Evolutionary conservation across 306 rosid species (phyloP).

Genomic region (Parietaria judaica): DNA sequence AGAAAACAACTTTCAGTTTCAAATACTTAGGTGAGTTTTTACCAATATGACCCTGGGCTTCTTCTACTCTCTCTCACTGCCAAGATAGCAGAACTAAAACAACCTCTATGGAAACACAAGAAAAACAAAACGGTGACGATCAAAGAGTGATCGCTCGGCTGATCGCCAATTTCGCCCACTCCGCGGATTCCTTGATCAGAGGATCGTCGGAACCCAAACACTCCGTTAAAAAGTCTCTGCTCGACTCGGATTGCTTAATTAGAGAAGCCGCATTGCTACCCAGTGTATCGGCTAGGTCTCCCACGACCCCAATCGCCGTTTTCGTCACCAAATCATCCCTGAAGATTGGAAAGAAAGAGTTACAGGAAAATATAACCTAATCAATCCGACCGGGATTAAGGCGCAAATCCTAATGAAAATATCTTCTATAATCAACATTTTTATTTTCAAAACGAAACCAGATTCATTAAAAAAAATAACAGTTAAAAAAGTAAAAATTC

Average conservation of each 20-base stretch:
- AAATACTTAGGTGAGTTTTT: too few relatives aligned
- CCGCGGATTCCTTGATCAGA: slow-evolving; percentile 79
- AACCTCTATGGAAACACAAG: too few relatives aligned
- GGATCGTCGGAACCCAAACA: slow-evolving; percentile 78
- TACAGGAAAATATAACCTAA: not conserved
- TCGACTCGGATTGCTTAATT: slow-evolving; percentile 76
- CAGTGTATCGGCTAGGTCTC: slow-evolving; percentile 85
- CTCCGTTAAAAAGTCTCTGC: slow-evolving; percentile 79
- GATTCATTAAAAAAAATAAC: too few relatives aligned
- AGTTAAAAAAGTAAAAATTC: too few relatives aligned
- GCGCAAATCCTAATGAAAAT: too few relatives aligned
- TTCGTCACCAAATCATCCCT: slow-evolving; percentile 86
- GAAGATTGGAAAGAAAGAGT: not conserved
- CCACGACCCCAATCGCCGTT: slow-evolving; percentile 89
- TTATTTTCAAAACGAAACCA: too few relatives aligned
- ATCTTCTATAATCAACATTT: too few relatives aligned
- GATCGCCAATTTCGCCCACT: slow-evolving; percentile 88
- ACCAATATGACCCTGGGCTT: too few relatives aligned
- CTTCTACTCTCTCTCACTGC: too few relatives aligned
- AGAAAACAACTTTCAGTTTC: too few relatives aligned
- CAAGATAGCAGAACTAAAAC: too few relatives aligned
- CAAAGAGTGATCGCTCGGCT: slow-evolving; percentile 69
- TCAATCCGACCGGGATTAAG: too few relatives aligned
- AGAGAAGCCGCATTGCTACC: slow-evolving; percentile 60
- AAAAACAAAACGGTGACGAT: not conserved